These are phyloP conservation scores for Scedosporium minutisporum DNA, from an alignment of 2,329 filamentous ascomycete species.

Conservation along the genomic window DNA sequence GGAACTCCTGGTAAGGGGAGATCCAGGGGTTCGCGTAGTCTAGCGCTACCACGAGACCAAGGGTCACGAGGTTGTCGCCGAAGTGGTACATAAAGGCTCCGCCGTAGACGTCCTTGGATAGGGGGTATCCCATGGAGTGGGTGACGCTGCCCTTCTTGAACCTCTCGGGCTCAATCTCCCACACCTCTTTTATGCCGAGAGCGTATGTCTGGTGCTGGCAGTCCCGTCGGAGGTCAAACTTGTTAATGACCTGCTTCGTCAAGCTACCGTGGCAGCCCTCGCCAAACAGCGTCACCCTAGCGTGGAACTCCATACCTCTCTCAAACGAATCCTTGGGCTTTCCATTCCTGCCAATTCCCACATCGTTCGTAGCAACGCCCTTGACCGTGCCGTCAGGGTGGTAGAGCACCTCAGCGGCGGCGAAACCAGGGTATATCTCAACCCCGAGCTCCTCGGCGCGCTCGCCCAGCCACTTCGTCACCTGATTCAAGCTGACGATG, in stretches of 20 bases:
- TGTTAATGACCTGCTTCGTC: conserved; percentile 89
- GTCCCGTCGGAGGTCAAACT: conserved; percentile 81
- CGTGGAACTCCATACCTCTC: conserved; percentile 97
- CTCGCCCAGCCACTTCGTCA: conserved; percentile 92
- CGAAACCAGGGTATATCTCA: conserved; percentile 93
- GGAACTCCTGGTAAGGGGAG: conserved; percentile 91
- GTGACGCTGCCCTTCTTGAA: conserved; percentile 78
- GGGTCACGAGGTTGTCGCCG: conserved; percentile 87
- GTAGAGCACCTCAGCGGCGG: conserved; percentile 87
- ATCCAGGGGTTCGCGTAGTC: conserved; percentile 97
- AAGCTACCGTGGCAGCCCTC: conserved; percentile 95
- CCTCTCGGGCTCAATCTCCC: conserved; percentile 90
- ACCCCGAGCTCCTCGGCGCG: conserved; percentile 94
- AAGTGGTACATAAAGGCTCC: conserved; percentile 99
- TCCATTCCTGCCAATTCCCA: conserved; percentile 73
- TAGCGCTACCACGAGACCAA: conserved; percentile 84
- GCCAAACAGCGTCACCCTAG: conserved; percentile 78
- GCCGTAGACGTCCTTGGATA: conserved; percentile 83
- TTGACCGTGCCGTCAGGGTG: conserved; percentile 76
- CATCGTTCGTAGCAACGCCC: conserved; percentile 91
- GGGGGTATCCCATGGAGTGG: conserved; percentile 87
- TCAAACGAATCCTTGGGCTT: conserved; percentile 86
- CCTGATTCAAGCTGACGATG: conserved; percentile 90
- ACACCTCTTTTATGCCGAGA: conserved; percentile 90
- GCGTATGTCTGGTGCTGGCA: conserved; percentile 94